Percentiles rank a stretch among this genome's conserved stretches.
These are phyloP conservation scores for Epichloe gansuensis DNA, from an alignment of 2,329 filamentous ascomycete genomes.

Conservation along the genomic window DNA sequence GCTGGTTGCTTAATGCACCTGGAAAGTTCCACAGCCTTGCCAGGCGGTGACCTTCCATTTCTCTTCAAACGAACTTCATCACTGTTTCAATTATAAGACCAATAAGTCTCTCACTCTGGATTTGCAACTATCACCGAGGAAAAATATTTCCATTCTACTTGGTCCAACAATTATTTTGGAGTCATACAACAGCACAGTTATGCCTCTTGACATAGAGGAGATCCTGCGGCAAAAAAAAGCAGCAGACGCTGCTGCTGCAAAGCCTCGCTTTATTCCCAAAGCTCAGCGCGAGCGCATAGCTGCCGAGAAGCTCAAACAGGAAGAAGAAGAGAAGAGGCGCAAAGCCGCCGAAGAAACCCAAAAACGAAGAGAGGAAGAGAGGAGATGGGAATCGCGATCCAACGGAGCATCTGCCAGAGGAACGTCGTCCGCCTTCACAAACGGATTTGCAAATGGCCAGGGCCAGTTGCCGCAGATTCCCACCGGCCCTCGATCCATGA, in stretches of 20 bases:
- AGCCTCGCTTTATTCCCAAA: slow-evolving; percentile 79
- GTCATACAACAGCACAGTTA: slow-evolving; percentile 6
- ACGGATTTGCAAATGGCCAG: slow-evolving; percentile 14
- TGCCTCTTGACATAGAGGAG: slow-evolving; percentile 67
- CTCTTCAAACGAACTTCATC: no score
- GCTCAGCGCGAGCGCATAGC: slow-evolving; percentile 70
- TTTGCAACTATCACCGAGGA: no score
- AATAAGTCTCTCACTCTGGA: no score
- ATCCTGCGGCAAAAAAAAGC: slow-evolving; percentile 75
- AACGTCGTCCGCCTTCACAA: slow-evolving; percentile 10
- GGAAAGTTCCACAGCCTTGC: slow-evolving; percentile 7
- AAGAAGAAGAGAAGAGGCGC: slow-evolving; percentile 44
- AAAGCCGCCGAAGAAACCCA: slow-evolving; percentile 47
- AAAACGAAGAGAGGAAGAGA: slow-evolving; percentile 54
- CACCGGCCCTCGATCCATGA: slow-evolving; percentile 59
- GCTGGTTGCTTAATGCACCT: not conserved
- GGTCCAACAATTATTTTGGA: not conserved
- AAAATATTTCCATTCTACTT: not conserved
- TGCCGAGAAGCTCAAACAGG: slow-evolving; percentile 62
- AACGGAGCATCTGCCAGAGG: slow-evolving; percentile 10
- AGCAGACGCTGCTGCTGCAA: slow-evolving; percentile 69
- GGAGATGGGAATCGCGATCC: slow-evolving; percentile 20
- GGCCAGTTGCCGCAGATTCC: slow-evolving; percentile 32
- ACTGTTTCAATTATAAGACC: no score
- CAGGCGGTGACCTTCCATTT: not conserved